Base-by-base conservation (phyloP, 768 basidiomycete species). In the Boletus speciosus region DNA sequence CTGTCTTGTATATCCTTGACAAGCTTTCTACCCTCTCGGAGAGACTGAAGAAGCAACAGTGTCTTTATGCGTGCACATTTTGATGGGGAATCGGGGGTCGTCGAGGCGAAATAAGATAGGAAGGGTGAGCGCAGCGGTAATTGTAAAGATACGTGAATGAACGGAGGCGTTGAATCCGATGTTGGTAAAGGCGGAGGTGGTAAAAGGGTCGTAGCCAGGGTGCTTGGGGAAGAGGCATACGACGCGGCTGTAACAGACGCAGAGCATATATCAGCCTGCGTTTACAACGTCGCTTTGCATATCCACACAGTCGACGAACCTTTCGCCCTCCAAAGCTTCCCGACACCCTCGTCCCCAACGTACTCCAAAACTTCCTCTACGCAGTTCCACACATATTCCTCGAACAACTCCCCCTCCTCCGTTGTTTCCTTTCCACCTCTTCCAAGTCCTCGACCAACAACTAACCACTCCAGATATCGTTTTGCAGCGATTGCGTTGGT, bases 381-480 rank as follows among this genome's bases (percentile, higher is more conserved):
- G 56, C 77, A 87, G 4, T 75, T 66, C 39, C 70, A 56, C 6
- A 84, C 84, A n/a, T 94, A 73, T 52, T 83, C 80, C 27, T 78
- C 80, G 57, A 95, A 90, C 5, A 93, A 67, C 11, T 78, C 56
- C 9, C 27, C 53, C 23, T 62, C 65, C 16, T 55, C 56, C 6
- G 31, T n/a, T 16, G 56, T 57, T 21, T 67, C 66, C 29, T 58
- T 67, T 10, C 66, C 63, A 29, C 60, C 49, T 29, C 55, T 65
- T 47, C 63, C 65, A 7, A 62, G 54, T 10, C 83, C 80, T 58
- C 83, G 82, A 50, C 81, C 80, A 23, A 96, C 71, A 3, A 95
- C 84, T 1, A 95, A 73, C 68, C 92, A 83, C 64, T 96, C 93
- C 4, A 97, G 74, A 66, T 85, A 95, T 57, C 81, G 80, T 35